Evolutionary conservation across 192 early-diverging fungal species (phyloP).

Genomic region (Backusella tarrabulga): DNA sequence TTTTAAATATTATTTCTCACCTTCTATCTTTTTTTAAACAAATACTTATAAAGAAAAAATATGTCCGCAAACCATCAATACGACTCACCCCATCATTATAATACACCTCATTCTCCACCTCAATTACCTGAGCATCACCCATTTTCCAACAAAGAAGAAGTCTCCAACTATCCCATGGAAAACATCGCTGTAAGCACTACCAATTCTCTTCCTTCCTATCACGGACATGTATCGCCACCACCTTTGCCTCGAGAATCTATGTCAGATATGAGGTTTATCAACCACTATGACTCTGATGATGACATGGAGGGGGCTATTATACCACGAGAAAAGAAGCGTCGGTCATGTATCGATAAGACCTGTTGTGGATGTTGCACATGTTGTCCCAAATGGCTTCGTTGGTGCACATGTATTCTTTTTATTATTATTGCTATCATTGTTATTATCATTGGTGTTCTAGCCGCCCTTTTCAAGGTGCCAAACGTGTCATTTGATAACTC

Average conservation of each 20-base stretch:
- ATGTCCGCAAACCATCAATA: not conserved
- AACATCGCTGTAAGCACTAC: not conserved
- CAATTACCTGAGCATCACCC: not conserved
- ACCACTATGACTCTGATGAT: slow-evolving; percentile 12
- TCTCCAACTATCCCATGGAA: not conserved
- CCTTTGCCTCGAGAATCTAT: not conserved
- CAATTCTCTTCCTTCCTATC: not conserved
- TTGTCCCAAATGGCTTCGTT: slow-evolving; percentile 40
- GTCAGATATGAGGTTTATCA: slow-evolving; percentile 6
- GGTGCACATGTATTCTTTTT: slow-evolving; percentile 41
- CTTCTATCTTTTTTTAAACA: not conserved
- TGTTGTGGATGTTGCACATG: slow-evolving; percentile 35
- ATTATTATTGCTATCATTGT: slow-evolving; percentile 40
- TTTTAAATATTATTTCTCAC: not conserved
- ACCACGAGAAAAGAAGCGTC: not conserved
- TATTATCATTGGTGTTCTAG: slow-evolving; percentile 39
- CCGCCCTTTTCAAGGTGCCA: slow-evolving; percentile 46
- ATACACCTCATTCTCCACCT: not conserved
- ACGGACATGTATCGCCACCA: not conserved
- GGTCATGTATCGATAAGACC: slow-evolving; percentile 27
- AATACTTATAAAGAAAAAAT: not conserved
- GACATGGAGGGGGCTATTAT: not conserved
- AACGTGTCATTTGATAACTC: slow-evolving; percentile 27
- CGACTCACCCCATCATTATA: not conserved
- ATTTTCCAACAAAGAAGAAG: not conserved